Evolutionary conservation across 2,329 filamentous ascomycete genomes (phyloP), one percentile per base, ranked within the genome.

Genomic region (Trichoderma simmonsii): DNA sequence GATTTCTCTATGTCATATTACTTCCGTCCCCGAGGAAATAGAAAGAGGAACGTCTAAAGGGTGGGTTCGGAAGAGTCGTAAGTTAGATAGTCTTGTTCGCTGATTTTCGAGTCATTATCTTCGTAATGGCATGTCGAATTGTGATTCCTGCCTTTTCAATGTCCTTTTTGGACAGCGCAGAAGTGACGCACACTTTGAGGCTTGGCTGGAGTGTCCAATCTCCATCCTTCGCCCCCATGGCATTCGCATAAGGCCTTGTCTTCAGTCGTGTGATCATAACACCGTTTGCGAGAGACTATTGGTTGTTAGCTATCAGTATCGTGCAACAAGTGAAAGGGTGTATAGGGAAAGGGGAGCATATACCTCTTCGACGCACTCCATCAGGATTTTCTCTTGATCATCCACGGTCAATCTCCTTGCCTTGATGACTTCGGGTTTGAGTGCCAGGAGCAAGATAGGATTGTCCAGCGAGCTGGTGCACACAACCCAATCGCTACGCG

Each of bases 311-410:
- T 28, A 39, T 56, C 6, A 8, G 48, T 9, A n/a, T 21, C 12
- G 15, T 21, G 56, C 56, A 21, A 21, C 28, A 8, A 30, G 30
- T 30, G 51, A n/a, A 32, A 11, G 12, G 8, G 12, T 30, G 26
- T 28, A 30, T 14, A 51, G 18, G 36, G 36, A 39, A 39, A 39
- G 36, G 14, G 36, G 14, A 39, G 36, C 30, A 34, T 88, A 77
- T 86, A 97, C 95, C 91, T 99, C 96, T 73, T 99, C 97, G n/a
- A 97, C 94, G 75, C 93, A 91, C 77, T 99, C 96, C 78, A 97
- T 91, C 72, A 99, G 83, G 21, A 98, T 82, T 72, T 90, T 88
- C 78, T 97, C 94, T 82, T 98, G 94, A 74, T 98, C 95, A 39
- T 91, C 88, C 11, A 88, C 80, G 15, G 85, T 89, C 71, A 97